Conservation (phyloP, 805 yeast genomes). For the Pichia cabralensis region DNA sequence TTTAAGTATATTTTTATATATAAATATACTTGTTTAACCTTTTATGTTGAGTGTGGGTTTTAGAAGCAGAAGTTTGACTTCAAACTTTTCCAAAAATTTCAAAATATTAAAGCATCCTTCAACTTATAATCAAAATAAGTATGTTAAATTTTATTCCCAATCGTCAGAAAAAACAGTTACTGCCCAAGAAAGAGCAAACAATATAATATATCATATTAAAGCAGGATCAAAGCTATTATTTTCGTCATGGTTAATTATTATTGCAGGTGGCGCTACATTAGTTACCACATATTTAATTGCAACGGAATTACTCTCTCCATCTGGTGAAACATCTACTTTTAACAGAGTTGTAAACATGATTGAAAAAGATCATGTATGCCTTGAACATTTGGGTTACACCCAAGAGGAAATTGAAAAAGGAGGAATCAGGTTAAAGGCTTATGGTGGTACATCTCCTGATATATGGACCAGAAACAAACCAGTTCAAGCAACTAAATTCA, state of each 20-base stretch:
- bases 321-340: constrained; percentile 86
- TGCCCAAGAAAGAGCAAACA: constrained; percentile 14
- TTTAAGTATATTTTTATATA: neutral
- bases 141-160: neutral
- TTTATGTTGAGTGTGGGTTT: neutral
- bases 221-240: constrained; percentile 52
- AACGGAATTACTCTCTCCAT: constrained; percentile 76
- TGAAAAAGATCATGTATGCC: constrained; percentile 56
- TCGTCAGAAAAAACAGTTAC: constrained; percentile 5
- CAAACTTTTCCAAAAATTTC: too few species aligned
- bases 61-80: neutral
- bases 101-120: too few species aligned
- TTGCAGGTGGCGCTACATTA: constrained; percentile 60
- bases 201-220: constrained; percentile 38
- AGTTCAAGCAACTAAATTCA: constrained; percentile 52
- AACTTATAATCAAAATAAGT: too few species aligned
- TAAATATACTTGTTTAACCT: neutral
- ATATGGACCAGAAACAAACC: constrained; percentile 89
- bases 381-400: constrained; percentile 37
- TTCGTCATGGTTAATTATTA: constrained; percentile 53
- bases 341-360: constrained; percentile 74
- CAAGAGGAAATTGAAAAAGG: constrained; percentile 32
- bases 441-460: constrained; percentile 62
- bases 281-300: constrained; percentile 63
- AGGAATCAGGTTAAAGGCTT: constrained; percentile 58